Base-by-base conservation (phyloP, 2,329 filamentous ascomycete species). In the Neonectria magnoliae region DNA sequence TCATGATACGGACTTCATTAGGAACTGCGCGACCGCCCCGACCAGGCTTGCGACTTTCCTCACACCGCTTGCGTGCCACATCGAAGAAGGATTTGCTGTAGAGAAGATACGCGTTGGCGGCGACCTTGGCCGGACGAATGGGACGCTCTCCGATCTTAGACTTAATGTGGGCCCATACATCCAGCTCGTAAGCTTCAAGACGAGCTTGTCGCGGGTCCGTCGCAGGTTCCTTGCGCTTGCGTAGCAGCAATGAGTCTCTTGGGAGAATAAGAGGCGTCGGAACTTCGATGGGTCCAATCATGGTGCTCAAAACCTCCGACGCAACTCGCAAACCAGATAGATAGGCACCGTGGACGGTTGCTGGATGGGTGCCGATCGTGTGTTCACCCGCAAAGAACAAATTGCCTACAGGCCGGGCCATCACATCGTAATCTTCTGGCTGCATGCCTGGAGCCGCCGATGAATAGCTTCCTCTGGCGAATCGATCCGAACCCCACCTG, bases 331-430 rank as follows among this genome's bases (percentile, higher is more conserved):
- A 84, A 3, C 96, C 97, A 2, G 96, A 98, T 4, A 99, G 83
- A 76, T 98, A 99, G 9, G 96, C 97, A 6, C 96, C 96, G 71
- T 99, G 96, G 0, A 99, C 96, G 2, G 96, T 99, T 33, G 97
- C 96, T 13, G 97, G 96, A 76, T 99, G 94, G 1, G 94, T 97
- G 51, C 93, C 94, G 72, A 93, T 98, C 1, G 97, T 99, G 65
- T 97, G 96, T 79, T 99, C 96, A 52, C 96, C 96, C 16, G 95
- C 96, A 79, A 99, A 99, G 79, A 95, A 93, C 9, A 99, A 83
- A 68, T 97, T 97, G 33, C 93, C 94, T 33, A 98, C 84, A 1
- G 92, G 84, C 53, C 88, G 87, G 2, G 96, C 93, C 93, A 99
- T 97, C 33, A 89, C 83, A 76, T 98, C 93, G 79, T 99, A 99